A percentile compares a stretch with the other conserved stretches of the same genome.
These are phyloP conservation scores for Pseudogymnoascus sp. DNA, from an alignment of 2,329 filamentous ascomycete species.

Conservation along the genomic window DNA sequence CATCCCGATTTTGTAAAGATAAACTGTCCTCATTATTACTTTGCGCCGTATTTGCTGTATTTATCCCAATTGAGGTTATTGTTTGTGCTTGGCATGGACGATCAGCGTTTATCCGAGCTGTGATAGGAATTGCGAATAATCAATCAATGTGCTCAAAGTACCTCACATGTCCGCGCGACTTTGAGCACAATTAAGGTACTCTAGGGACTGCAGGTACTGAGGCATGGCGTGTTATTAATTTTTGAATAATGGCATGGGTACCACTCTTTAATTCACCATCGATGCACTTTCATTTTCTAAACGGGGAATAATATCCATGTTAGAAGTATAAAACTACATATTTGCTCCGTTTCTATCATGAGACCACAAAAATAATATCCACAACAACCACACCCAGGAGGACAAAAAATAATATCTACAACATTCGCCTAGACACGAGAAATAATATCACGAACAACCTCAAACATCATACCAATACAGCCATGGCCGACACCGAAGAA, in stretches of 20 bases:
- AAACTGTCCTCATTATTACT: neutral
- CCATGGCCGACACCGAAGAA: constrained; percentile 20
- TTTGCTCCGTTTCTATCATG: neutral
- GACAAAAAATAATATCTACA: neutral
- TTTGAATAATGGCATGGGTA: neutral
- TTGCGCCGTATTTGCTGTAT: neutral
- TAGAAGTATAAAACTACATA: neutral
- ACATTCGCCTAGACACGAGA: no score
- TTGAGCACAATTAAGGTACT: constrained; percentile 5
- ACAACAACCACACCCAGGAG: neutral
- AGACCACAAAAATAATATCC: neutral
- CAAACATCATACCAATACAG: neutral
- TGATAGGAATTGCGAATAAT: constrained; percentile 5
- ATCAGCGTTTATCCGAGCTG: neutral
- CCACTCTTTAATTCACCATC: neutral
- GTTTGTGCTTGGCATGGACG: neutral
- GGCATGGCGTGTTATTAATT: neutral
- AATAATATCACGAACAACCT: neutral
- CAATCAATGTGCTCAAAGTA: constrained; percentile 4
- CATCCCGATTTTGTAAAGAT: neutral
- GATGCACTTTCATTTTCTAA: neutral
- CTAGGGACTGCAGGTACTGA: neutral
- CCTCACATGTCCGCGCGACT: neutral
- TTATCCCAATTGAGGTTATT: neutral
- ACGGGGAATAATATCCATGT: neutral